A percentile compares a stretch with the other conserved stretches of the same genome.
Conservation (phyloP, 1,139 yeast genomes). For the Blastobotrys malaysiensis region DNA sequence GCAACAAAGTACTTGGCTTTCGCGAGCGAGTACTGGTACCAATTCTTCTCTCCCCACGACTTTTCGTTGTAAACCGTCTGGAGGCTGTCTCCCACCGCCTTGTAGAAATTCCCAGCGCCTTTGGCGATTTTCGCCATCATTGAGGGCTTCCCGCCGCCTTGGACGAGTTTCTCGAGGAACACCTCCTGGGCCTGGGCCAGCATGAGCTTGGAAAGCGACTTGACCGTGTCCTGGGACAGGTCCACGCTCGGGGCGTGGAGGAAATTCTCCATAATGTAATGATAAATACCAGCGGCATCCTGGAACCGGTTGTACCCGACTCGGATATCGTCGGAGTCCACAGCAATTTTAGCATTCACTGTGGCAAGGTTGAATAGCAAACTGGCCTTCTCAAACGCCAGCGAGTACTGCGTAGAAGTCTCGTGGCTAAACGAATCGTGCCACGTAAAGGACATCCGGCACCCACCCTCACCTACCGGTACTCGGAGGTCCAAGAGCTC, state of each 20-base stretch:
- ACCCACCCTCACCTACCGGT: conserved; percentile 56
- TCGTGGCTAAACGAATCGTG: conserved; percentile 58
- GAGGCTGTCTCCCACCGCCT: conserved; percentile 44
- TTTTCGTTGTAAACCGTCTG: conserved; percentile 43
- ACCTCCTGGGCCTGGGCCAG: conserved; percentile 88
- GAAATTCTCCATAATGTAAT: conserved; percentile 72
- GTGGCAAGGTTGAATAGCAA: conserved; percentile 71
- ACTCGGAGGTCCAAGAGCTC: conserved; percentile 74
- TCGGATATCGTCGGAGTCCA: conserved; percentile 48
- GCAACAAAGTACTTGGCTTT: conserved; percentile 45
- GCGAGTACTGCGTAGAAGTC: conserved; percentile 54
- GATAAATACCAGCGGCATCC: conserved; percentile 74
- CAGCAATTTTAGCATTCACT: conserved; percentile 45
- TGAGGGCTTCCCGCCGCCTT: conserved; percentile 43
- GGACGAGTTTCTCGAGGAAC: conserved; percentile 60
- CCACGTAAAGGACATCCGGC: conserved; percentile 71
- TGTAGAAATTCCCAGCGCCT: conserved; percentile 54
- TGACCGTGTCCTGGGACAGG: conserved; percentile 62
- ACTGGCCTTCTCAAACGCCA: conserved; percentile 89
- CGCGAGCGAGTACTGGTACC: conserved; percentile 41
- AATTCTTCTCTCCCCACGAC: conserved; percentile 49
- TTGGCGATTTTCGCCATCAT: conserved; percentile 68
- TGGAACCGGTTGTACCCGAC: conserved; percentile 59
- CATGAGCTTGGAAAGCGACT: conserved; percentile 58
- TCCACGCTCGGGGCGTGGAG: conserved; percentile 87